Evolutionary conservation across 1,284 basidiomycete genomes (phyloP).

Genomic region (Fomitopsis palustris): DNA sequence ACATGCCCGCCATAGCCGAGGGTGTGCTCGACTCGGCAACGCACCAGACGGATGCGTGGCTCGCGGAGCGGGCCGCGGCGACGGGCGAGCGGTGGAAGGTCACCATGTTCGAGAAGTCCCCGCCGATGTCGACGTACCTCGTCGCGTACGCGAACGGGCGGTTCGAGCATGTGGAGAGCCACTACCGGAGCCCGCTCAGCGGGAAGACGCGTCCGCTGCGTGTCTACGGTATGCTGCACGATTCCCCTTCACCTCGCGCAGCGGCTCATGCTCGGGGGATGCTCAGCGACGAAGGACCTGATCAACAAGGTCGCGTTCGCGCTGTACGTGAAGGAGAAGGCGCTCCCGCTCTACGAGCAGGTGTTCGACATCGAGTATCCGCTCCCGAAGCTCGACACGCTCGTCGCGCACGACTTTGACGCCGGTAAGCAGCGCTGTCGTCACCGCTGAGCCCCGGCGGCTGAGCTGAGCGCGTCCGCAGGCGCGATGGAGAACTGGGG

Average conservation of each 20-base stretch:
- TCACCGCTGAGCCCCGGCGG: neutral
- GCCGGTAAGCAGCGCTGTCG: slow-evolving; percentile 44
- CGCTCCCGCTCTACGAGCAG: slow-evolving; percentile 91
- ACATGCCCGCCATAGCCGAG: slow-evolving; percentile 78
- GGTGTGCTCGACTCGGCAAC: slow-evolving; percentile 31
- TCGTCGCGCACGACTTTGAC: slow-evolving; percentile 85
- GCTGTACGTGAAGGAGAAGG: slow-evolving; percentile 85
- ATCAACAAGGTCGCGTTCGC: slow-evolving; percentile 83
- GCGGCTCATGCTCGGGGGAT: too few relatives aligned
- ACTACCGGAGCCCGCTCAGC: slow-evolving; percentile 80
- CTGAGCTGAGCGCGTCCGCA: slow-evolving; percentile 9
- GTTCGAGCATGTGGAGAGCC: slow-evolving; percentile 73
- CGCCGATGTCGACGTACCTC: slow-evolving; percentile 88
- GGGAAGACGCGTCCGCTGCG: slow-evolving; percentile 81
- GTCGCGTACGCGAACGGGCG: slow-evolving; percentile 89
- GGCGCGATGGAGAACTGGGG: slow-evolving; percentile 98
- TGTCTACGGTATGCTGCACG: slow-evolving; percentile 63
- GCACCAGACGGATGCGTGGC: slow-evolving; percentile 18
- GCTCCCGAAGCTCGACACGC: slow-evolving; percentile 89
- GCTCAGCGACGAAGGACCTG: slow-evolving; percentile 76
- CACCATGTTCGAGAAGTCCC: slow-evolving; percentile 75
- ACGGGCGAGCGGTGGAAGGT: slow-evolving; percentile 68
- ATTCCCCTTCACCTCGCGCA: too few relatives aligned
- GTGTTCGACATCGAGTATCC: slow-evolving; percentile 91
- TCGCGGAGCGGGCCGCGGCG: slow-evolving; percentile 19